A percentile compares a stretch with the other conserved stretches of the same genome.
These are phyloP conservation scores for Ceratobasidium sp. DNA, from an alignment of 1,284 basidiomycete species.

Conservation along the genomic window DNA sequence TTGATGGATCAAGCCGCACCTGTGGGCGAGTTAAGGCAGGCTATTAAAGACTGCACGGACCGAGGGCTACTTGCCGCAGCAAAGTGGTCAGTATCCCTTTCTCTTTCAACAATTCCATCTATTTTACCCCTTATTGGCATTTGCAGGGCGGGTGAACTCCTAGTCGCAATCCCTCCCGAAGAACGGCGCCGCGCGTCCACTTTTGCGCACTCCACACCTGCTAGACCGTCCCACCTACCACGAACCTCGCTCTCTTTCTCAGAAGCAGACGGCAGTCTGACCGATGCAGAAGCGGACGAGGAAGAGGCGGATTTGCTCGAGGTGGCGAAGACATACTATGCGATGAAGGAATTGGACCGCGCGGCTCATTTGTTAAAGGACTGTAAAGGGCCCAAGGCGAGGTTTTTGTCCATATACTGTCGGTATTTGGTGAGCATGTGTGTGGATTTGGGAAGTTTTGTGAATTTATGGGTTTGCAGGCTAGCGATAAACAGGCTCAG, in stretches of 20 bases:
- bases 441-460: neutral
- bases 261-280: constrained; percentile 45
- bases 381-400: constrained; percentile 77
- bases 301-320: constrained; percentile 77
- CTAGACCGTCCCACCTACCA: constrained; percentile 50
- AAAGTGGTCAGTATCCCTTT: constrained; percentile 72
- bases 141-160: constrained; percentile 77
- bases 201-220: constrained; percentile 64
- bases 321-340: constrained; percentile 82
- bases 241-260: constrained; percentile 50
- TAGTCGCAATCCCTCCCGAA: constrained; percentile 69
- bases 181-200: constrained; percentile 59
- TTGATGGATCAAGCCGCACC: constrained; percentile 32
- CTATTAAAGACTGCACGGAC: constrained; percentile 64
- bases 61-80: constrained; percentile 71
- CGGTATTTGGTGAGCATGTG: constrained; percentile 80
- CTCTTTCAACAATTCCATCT: neutral
- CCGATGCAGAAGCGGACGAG: constrained; percentile 51
- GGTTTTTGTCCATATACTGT: constrained; percentile 85
- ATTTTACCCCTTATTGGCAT: constrained; percentile 47
- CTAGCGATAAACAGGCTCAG: constrained; percentile 52
- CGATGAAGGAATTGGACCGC: constrained; percentile 84
- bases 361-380: constrained; percentile 74
- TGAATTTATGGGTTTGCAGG: constrained; percentile 43
- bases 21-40: constrained; percentile 43